Evolutionary conservation across 176 grass and related monocot species (phyloP), one percentile per base, ranked within the genome.

Genomic region (Rhipidocladum racemiflorum): DNA sequence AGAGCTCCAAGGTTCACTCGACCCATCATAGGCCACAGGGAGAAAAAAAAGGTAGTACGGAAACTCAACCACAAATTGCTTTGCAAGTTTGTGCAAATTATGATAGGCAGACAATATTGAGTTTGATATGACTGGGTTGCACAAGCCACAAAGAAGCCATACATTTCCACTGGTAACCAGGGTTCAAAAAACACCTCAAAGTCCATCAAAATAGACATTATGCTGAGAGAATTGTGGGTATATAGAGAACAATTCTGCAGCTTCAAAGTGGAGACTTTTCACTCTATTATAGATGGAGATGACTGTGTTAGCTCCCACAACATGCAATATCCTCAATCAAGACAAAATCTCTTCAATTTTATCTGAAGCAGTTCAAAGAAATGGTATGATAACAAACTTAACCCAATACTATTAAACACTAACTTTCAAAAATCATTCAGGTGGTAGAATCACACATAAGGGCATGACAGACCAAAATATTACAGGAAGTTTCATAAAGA

Each of bases 41-140:
- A n/a, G 13, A 45, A 81, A 74, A 65, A 59, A 35, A n/a, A 51
- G n/a, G 24, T 16, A 67, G 39, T 81, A 70, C 36, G 18, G 40
- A 70, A 76, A 50, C 30, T 30, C 72, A 62, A 76, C 6, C 4
- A n/a, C 18, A 62, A 60, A 43, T 83, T 87, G 38, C 57, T 78
- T 81, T 36, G 60, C 70, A 78, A 38, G 43, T 62, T 60, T 54
- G 40, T 2, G 20, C 15, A 76, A 89, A 70, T 55, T 32, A 85
- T 84, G 34, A 84, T 50, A 10, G 29, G 5, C 72, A 24, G 50
- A 40, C 49, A n/a, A 0, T 65, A 83, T 68, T 7, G 5, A 63
- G 9, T 77, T 42, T 72, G 38, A 82, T 65, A 85, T 59, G 68
- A 49, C 36, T 42, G 66, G 4, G 8, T 54, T 61, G 53, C n/a